Percentiles rank a stretch among this genome's conserved stretches.
Evolutionary conservation across 495 filamentous ascomycete species (phyloP).

Genomic region (Barbatosphaeria neglecta): DNA sequence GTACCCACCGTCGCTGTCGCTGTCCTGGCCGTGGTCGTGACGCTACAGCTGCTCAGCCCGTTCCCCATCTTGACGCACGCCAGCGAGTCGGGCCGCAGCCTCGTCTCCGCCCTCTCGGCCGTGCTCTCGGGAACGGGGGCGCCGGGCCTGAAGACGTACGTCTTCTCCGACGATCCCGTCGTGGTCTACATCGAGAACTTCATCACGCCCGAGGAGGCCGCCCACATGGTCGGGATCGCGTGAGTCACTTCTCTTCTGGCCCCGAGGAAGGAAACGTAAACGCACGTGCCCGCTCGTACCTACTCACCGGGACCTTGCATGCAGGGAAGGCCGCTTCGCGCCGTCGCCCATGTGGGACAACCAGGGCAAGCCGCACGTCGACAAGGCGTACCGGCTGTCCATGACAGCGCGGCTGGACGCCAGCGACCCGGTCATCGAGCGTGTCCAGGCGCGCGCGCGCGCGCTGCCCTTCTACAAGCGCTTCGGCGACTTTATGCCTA

Average conservation of each 20-base stretch:
- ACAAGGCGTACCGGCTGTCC: not conserved
- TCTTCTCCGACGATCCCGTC: conserved; percentile 17
- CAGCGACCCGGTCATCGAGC: conserved; percentile 42
- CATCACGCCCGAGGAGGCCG: conserved; percentile 21
- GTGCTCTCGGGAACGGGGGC: not conserved
- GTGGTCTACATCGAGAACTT: conserved; percentile 40
- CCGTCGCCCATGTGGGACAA: conserved; percentile 1
- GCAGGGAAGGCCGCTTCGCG: conserved; percentile 6
- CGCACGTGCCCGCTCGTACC: conserved; percentile 23
- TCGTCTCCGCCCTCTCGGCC: not conserved
- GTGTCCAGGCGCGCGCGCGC: conserved; percentile 53
- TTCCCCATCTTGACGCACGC: not conserved
- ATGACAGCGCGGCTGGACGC: not conserved
- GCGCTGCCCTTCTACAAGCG: not conserved
- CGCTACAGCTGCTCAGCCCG: not conserved
- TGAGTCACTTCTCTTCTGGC: not conserved
- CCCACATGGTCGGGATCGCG: conserved; percentile 20
- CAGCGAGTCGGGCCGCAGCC: not conserved
- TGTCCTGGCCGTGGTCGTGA: not conserved
- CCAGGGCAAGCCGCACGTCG: not conserved
- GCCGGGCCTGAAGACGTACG: not conserved
- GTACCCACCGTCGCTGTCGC: not conserved
- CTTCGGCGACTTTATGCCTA: conserved; percentile 46
- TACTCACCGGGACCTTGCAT: too few relatives aligned
- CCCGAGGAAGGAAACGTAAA: conserved; percentile 4